These are phyloP conservation scores for Suillus plorans DNA, from an alignment of 768 basidiomycete genomes.

Conservation along the genomic window DNA sequence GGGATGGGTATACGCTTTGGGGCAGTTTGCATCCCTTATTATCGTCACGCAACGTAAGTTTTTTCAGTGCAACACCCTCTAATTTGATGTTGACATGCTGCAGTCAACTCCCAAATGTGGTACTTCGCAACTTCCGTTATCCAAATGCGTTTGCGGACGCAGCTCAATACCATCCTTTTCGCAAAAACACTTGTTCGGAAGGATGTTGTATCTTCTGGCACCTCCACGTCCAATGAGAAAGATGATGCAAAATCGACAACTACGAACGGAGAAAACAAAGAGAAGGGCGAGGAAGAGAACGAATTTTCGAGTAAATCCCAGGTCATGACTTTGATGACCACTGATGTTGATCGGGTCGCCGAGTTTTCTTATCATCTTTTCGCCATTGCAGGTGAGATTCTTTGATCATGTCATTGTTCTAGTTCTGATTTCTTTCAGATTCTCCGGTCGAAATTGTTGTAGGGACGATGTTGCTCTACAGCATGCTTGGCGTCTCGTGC, in stretches of 20 bases:
- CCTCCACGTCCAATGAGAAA: slow-evolving; percentile 25
- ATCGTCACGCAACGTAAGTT: slow-evolving; percentile 34
- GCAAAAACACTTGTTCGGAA: slow-evolving; percentile 86
- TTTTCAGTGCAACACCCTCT: slow-evolving; percentile 42
- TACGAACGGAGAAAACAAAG: slow-evolving; percentile 14
- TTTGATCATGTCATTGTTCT: neutral
- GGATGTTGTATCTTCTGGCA: slow-evolving; percentile 62
- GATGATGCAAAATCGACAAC: slow-evolving; percentile 19
- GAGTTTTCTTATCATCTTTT: slow-evolving; percentile 83
- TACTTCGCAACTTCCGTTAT: slow-evolving; percentile 65
- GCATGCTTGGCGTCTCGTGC: slow-evolving; percentile 73
- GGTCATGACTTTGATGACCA: slow-evolving; percentile 96
- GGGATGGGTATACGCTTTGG: slow-evolving; percentile 72
- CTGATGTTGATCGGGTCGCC: slow-evolving; percentile 87
- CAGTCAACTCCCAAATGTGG: slow-evolving; percentile 72
- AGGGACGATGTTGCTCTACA: slow-evolving; percentile 75
- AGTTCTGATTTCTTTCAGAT: slow-evolving; percentile 40
- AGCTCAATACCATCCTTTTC: slow-evolving; percentile 83
- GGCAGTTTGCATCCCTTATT: slow-evolving; percentile 35
- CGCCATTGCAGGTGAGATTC: slow-evolving; percentile 60
- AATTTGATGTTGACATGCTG: neutral
- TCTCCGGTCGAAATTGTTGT: slow-evolving; percentile 77
- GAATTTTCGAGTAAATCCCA: slow-evolving; percentile 70
- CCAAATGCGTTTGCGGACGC: slow-evolving; percentile 68
- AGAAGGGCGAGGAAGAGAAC: slow-evolving; percentile 38